Evolutionary conservation across 108 stramenopile species (phyloP), one percentile per base, ranked within the genome.

Genomic region (Fragilariopsis cylindrus): DNA sequence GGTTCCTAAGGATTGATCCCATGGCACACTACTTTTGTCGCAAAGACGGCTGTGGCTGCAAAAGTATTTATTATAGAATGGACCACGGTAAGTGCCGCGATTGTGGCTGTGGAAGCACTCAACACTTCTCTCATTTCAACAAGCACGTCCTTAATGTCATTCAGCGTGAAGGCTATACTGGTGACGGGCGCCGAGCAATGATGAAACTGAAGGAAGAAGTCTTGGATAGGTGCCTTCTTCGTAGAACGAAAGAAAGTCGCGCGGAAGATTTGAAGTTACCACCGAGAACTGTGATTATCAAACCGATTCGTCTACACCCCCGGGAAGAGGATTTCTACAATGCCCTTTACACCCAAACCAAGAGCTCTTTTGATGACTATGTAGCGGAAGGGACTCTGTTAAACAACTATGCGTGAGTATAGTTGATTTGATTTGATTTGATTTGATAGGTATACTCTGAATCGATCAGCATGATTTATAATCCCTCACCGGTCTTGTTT

Each of bases 261-360:
- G 91, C 97, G 3, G 93, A 85, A 69, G 99, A 99, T 83, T 90
- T 99, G 85, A 89, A 96, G 56, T 83, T 99, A 19, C 99, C 99
- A 13, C 96, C 94, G 6, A 75, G 95, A 50, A 58, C 90, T 44
- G 95, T 99, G 0, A 79, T 88, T 15, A 94, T 93, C 45, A 81
- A 88, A 71, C 71, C 87, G n/a, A 83, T 97, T 47, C 81, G 93
- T 48, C 83, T 99, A 5, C 90, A 96, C 66, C 92, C 92, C 3
- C 74, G 88, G 9, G 98, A 99, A 76, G 91, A 97, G 76, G 99
- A 99, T 82, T 99, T 99, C 71, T 99, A 99, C 84, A 85, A 95
- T 72, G 89, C 96, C 2, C 82, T 99, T 49, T 99, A 99, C 89
- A 99, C 95, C 39, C 94, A 98, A 68, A 94, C 96, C 4, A 90